A percentile compares a stretch with the other conserved stretches of the same genome.
These are phyloP conservation scores for Entamoeba dispar DNA, from an alignment of 208 protist genomes.

Conservation along the genomic window DNA sequence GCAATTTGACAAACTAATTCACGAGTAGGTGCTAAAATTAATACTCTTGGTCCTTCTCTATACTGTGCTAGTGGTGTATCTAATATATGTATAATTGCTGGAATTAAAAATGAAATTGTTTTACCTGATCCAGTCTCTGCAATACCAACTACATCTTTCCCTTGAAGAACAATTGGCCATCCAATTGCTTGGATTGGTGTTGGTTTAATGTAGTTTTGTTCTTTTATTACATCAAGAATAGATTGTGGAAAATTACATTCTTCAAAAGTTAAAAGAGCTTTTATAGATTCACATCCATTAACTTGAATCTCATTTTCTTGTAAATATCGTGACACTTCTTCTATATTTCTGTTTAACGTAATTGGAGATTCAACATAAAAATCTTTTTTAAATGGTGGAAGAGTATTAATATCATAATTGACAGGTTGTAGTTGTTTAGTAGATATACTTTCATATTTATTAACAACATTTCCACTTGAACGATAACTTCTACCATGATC, in stretches of 20 bases:
- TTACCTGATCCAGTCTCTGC: constrained; percentile 69
- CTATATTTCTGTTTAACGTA: not conserved
- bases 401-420: not conserved
- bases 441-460: not conserved
- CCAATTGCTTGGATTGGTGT: not conserved
- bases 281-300: not conserved
- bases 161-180: not conserved
- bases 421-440: not conserved
- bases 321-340: not conserved
- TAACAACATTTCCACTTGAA: not conserved
- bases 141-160: constrained; percentile 56
- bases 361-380: not conserved
- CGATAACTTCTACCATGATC: not conserved
- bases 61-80: not conserved
- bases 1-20: constrained; percentile 80
- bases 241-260: not conserved
- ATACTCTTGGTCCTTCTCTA: constrained; percentile 25
- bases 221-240: not conserved
- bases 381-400: not conserved
- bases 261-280: not conserved
- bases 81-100: constrained; percentile 43
- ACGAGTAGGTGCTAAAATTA: constrained; percentile 83
- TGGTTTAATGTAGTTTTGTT: not conserved
- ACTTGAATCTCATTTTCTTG: not conserved
- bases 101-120: constrained; percentile 67